phyloP scores from a whole-genome alignment of 352 stramenopile genomes.

The Phytophthora chlamydospora region DNA sequence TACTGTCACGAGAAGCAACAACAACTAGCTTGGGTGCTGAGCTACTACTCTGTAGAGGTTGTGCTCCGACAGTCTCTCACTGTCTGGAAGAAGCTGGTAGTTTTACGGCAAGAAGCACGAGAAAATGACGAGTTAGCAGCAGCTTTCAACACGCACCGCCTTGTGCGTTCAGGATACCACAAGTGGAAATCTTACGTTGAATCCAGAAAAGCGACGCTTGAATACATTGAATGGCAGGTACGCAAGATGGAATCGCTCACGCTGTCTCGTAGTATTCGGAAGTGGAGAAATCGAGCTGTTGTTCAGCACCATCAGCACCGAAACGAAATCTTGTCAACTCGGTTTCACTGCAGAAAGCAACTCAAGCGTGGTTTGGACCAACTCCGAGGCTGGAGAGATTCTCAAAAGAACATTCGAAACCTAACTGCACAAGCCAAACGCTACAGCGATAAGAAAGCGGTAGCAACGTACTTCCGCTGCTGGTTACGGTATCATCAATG shows the following conservation, averaged over 20 bases:
- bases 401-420: conserved; percentile 2
- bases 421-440: conserved; percentile 5
- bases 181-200: conserved; percentile 23
- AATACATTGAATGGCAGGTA: conserved; percentile 1
- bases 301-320: conserved; percentile 7
- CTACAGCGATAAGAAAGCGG: neutral
- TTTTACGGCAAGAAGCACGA: neutral
- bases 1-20: conserved; percentile 33
- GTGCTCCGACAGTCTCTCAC: conserved; percentile 29
- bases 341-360: conserved; percentile 15
- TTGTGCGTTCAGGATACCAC: conserved; percentile 7
- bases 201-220: conserved; percentile 2
- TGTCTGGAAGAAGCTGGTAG: conserved; percentile 28
- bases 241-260: neutral
- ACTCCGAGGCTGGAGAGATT: conserved; percentile 13
- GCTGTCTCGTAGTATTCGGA: conserved; percentile 24
- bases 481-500: conserved; percentile 39
- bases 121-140: conserved; percentile 14
- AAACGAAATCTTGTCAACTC: neutral
- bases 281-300: conserved; percentile 22
- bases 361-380: conserved; percentile 8
- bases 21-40: conserved; percentile 28
- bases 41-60: conserved; percentile 38
- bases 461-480: conserved; percentile 14
- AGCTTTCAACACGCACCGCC: conserved; percentile 18